A percentile compares a stretch with the other conserved stretches of the same genome.
Evolutionary conservation across 805 yeast genomes (phyloP).

Genomic region (Yarrowia porcina): DNA sequence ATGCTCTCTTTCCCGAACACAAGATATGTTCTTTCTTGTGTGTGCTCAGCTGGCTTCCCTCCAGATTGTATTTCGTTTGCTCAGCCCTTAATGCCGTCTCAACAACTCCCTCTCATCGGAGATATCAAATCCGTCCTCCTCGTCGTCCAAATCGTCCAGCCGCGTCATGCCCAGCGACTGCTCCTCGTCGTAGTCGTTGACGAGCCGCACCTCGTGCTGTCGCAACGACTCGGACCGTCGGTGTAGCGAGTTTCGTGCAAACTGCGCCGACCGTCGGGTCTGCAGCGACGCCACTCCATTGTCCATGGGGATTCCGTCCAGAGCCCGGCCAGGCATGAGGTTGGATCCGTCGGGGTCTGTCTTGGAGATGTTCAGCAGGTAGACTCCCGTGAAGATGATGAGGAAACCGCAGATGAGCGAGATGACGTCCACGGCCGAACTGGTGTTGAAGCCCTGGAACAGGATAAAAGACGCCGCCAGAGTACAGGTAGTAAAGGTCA

Average conservation of each 20-base stretch:
- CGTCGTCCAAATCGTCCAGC: constrained; percentile 35
- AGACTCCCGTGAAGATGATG: constrained; percentile 84
- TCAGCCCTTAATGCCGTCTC: neutral
- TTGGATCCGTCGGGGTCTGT: constrained; percentile 39
- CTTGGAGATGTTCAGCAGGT: constrained; percentile 72
- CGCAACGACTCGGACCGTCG: constrained; percentile 35
- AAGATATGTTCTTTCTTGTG: too few species aligned
- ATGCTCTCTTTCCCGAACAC: neutral
- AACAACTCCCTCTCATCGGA: constrained; percentile 19
- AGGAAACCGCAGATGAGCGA: constrained; percentile 81
- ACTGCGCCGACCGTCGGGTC: constrained; percentile 72
- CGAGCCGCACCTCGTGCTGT: constrained; percentile 34
- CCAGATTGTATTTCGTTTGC: neutral
- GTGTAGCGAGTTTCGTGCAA: constrained; percentile 44
- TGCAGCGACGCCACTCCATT: constrained; percentile 77
- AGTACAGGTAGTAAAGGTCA: constrained; percentile 86
- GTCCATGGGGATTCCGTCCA: constrained; percentile 75
- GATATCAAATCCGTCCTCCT: constrained; percentile 24
- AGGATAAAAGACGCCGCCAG: constrained; percentile 80
- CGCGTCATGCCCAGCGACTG: constrained; percentile 38
- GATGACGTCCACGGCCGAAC: constrained; percentile 73
- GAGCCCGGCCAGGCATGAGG: constrained; percentile 48
- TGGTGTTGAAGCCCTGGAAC: constrained; percentile 82
- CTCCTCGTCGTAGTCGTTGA: constrained; percentile 37
- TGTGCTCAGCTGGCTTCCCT: too few species aligned